Conservation (phyloP, 2,329 filamentous ascomycete species). For the Calonectria henricotiae region DNA sequence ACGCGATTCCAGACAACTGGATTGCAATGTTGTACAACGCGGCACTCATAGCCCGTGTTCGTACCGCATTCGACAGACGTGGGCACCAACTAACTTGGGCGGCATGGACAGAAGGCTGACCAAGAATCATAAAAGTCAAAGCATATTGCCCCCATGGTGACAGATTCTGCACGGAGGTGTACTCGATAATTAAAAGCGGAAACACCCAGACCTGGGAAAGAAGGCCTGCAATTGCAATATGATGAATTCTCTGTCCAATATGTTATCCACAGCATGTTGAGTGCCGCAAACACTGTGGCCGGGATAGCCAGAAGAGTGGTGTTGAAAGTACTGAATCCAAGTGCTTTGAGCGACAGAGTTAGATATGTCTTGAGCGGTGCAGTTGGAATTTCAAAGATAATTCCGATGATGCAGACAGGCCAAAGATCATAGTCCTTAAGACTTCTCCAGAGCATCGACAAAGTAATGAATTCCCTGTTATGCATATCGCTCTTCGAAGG, state of each 20-base stretch:
- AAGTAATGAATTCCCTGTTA: constrained; percentile 68
- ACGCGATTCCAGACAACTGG: constrained; percentile 30
- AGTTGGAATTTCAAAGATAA: constrained; percentile 61
- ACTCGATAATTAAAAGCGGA: constrained; percentile 31
- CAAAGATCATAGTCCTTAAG: constrained; percentile 71
- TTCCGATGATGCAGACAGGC: constrained; percentile 68
- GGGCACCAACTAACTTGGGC: constrained; percentile 36
- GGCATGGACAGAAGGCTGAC: constrained; percentile 32
- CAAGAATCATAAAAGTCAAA: constrained; percentile 34
- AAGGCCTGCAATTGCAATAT: constrained; percentile 33
- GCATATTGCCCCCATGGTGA: constrained; percentile 34
- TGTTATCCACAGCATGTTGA: constrained; percentile 37
- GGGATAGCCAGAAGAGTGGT: constrained; percentile 67
- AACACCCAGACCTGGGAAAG: constrained; percentile 33
- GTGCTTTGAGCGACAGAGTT: constrained; percentile 60
- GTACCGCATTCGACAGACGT: constrained; percentile 27
- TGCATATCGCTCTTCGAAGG: constrained; percentile 71
- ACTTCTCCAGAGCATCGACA: constrained; percentile 63
- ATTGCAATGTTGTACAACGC: constrained; percentile 36
- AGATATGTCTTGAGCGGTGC: constrained; percentile 63
- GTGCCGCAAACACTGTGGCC: constrained; percentile 25
- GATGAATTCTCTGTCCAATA: constrained; percentile 28
- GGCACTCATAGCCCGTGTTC: constrained; percentile 28
- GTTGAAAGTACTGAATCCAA: constrained; percentile 64
- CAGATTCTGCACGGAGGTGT: constrained; percentile 28